phyloP scores from a whole-genome alignment of 768 basidiomycete species.

The Tricholoma matsutake region DNA sequence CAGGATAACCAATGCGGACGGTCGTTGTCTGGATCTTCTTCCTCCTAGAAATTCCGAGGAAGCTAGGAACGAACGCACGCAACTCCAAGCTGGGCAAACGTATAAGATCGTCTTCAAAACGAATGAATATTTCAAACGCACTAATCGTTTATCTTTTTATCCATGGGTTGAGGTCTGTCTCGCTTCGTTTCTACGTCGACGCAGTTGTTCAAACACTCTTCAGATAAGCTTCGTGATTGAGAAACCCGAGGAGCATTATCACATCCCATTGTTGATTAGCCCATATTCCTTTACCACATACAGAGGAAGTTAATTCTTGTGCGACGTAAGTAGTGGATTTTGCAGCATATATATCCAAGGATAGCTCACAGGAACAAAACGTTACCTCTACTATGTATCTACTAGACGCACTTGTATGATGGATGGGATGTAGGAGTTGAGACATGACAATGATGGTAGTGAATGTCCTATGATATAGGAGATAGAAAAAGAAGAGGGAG shows the following conservation, averaged over 20 bases:
- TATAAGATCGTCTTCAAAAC: slow-evolving; percentile 90
- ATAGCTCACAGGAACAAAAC: slow-evolving; percentile 15
- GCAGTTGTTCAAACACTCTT: neutral
- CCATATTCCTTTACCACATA: slow-evolving; percentile 93
- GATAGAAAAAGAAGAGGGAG: slow-evolving; percentile 22
- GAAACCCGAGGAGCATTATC: slow-evolving; percentile 79
- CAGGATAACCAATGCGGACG: slow-evolving; percentile 78
- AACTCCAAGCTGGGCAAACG: slow-evolving; percentile 50
- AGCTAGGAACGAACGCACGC: slow-evolving; percentile 37
- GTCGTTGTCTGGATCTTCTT: slow-evolving; percentile 78
- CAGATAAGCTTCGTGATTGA: slow-evolving; percentile 79
- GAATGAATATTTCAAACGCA: slow-evolving; percentile 72
- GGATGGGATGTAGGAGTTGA: slow-evolving; percentile 15
- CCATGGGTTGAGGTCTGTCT: slow-evolving; percentile 81
- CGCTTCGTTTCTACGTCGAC: neutral
- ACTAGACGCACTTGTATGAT: slow-evolving; percentile 22
- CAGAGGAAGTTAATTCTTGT: slow-evolving; percentile 64
- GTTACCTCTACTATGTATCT: slow-evolving; percentile 32
- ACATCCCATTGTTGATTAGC: slow-evolving; percentile 89
- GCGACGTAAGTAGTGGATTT: slow-evolving; percentile 17
- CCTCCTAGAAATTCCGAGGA: slow-evolving; percentile 48
- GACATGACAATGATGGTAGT: slow-evolving; percentile 28
- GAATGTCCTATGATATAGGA: slow-evolving; percentile 28
- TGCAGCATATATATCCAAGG: slow-evolving; percentile 22
- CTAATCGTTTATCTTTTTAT: slow-evolving; percentile 72